Base-by-base conservation (phyloP, 257 asterid genomes). In the Datura wrightii region DNA sequence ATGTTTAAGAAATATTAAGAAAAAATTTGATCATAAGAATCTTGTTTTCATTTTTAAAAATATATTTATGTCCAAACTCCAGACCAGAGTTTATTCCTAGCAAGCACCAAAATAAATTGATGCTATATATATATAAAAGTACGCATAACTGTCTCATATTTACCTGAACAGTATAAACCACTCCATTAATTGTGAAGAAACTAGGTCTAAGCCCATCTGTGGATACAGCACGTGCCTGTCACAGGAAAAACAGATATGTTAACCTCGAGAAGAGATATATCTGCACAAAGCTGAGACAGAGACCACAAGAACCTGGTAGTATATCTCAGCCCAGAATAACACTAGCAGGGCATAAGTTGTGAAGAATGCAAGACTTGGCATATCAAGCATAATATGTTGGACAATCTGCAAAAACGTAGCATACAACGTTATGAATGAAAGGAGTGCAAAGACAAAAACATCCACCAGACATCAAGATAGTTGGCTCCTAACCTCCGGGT, bases 331-430 rank as follows among this genome's bases (percentile, higher is more conserved):
- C 98, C 98, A 96, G 92, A 96, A 96, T 87, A 96, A 88, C 37
- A 96, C 98, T 53, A 96, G 89, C 80, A 96, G 91, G 3, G 98
- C 98, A 87, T 96, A 96, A 1, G 99, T 96, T 9, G 99, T 93
- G 98, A 96, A 96, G 92, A 96, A 96, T 39, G 91, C 93, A 74
- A 96, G 98, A 86, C 98, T 96, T 53, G 99, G 99, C 93, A 96
- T 86, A 83, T 95, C 99, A 83, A 96, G 97, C 93, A 96, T 85
- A 81, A 96, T 87, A 85, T 96, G 99, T 85, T 93, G 99, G 85
- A 92, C 84, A 90, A 96, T 93, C 99, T 96, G 83, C n/a, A 66
- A 84, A 84, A 82, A 84, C 31, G 46, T 14, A 76, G 82, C 44
- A 24, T 31, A 48, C 14, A 48, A 13, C 0, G 13, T 48, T 50